Conservation (phyloP, 345 rosid species). For the Populus nigra region DNA sequence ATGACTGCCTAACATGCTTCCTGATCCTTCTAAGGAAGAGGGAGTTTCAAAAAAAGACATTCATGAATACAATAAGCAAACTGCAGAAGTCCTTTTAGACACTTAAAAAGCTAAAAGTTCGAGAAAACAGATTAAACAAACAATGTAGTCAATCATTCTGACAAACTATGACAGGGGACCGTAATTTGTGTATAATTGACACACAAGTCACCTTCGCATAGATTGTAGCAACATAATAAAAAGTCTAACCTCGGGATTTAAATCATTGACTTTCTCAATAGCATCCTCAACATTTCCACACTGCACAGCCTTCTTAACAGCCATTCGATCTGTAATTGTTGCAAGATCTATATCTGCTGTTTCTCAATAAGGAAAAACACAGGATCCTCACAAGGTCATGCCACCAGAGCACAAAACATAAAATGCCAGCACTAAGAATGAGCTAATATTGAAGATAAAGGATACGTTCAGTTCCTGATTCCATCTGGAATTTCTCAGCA, state of each 20-base stretch:
- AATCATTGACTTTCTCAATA: constrained; percentile 88
- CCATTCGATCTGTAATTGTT: constrained; percentile 88
- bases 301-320: constrained; percentile 96
- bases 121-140: background rate
- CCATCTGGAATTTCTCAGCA: constrained; percentile 81
- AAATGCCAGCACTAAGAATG: background rate
- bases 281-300: constrained; percentile 97
- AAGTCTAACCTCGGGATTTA: constrained; percentile 75
- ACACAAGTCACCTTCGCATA: background rate
- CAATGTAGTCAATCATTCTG: background rate
- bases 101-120: background rate
- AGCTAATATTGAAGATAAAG: constrained; percentile 8
- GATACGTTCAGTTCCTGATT: constrained; percentile 98
- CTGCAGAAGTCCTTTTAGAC: background rate
- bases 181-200: background rate
- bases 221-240: background rate
- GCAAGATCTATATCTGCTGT: constrained; percentile 96
- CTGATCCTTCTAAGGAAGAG: background rate
- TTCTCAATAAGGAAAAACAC: constrained; percentile 46
- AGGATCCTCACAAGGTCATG: background rate
- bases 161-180: background rate
- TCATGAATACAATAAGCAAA: background rate
- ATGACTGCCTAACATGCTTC: background rate
- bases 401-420: constrained; percentile 4
- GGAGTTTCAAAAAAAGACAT: background rate